Evolutionary conservation across 169 alveolate genomes (phyloP).

Genomic region (Plasmodium vinckei): DNA sequence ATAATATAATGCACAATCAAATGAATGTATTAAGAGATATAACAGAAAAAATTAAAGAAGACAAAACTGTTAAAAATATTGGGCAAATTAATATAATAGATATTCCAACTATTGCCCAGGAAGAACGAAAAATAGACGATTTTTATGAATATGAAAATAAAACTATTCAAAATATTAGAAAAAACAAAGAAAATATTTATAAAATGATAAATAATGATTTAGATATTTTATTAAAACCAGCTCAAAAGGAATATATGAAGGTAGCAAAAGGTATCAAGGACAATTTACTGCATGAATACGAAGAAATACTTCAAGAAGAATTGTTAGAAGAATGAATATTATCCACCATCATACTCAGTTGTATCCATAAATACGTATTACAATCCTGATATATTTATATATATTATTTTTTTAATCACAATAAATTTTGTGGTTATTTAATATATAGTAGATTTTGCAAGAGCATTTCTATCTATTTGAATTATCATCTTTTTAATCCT

Average conservation of each 20-base stretch:
- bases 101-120: slow-evolving; percentile 44
- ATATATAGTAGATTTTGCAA: no score
- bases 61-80: neutral
- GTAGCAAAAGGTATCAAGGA: slow-evolving; percentile 55
- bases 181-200: slow-evolving; percentile 55
- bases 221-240: slow-evolving; percentile 54
- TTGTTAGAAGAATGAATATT: slow-evolving; percentile 12
- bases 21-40: slow-evolving; percentile 36
- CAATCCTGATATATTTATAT: no score
- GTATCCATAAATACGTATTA: slow-evolving; percentile 1
- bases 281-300: slow-evolving; percentile 55
- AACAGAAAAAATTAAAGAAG: slow-evolving; percentile 50
- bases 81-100: slow-evolving; percentile 26
- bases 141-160: slow-evolving; percentile 69
- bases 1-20: slow-evolving; percentile 17
- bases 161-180: slow-evolving; percentile 14
- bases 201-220: slow-evolving; percentile 58
- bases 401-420: no score
- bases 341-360: neutral
- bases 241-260: slow-evolving; percentile 63
- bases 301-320: slow-evolving; percentile 48
- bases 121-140: slow-evolving; percentile 62
- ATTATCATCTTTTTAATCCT: no score
- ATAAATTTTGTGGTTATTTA: no score
- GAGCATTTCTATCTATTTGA: no score